A percentile compares a stretch with the other conserved stretches of the same genome.
These are phyloP conservation scores for Vicia villosa DNA, from an alignment of 306 rosid species.

Conservation along the genomic window DNA sequence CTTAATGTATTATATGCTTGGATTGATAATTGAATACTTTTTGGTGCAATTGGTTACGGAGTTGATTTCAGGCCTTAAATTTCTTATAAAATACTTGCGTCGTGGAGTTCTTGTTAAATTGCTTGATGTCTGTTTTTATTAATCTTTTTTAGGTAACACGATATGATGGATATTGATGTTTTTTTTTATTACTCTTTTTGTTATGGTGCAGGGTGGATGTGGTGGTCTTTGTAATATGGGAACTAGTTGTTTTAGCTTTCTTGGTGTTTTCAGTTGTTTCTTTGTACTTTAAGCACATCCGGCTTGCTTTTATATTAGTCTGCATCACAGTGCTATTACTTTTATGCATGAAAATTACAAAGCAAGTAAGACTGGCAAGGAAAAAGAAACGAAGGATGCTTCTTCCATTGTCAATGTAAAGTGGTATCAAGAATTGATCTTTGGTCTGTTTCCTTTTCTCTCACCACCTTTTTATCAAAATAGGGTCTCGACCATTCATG, in stretches of 20 bases:
- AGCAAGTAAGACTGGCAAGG: constrained; percentile 94
- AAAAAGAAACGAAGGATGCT: constrained; percentile 98
- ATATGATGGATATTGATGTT: constrained; percentile 19
- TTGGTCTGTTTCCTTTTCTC: constrained; percentile 33
- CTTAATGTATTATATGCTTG: neutral
- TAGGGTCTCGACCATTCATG: constrained; percentile 34
- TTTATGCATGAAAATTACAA: constrained; percentile 90
- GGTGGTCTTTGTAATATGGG: constrained; percentile 97
- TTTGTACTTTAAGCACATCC: constrained; percentile 87
- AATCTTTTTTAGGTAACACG: neutral
- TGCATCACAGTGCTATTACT: constrained; percentile 78
- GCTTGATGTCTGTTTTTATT: constrained; percentile 13
- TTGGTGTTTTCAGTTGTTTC: constrained; percentile 92
- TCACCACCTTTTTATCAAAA: constrained; percentile 30
- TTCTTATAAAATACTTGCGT: neutral
- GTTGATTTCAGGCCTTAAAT: neutral
- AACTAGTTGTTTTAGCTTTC: constrained; percentile 86
- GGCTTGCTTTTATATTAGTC: constrained; percentile 71
- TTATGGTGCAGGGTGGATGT: constrained; percentile 93
- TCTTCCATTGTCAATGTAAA: constrained; percentile 96
- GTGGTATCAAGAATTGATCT: constrained; percentile 39
- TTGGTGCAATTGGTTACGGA: neutral
- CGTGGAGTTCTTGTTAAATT: constrained; percentile 16
- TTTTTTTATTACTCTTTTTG: constrained; percentile 34
- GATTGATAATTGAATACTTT: neutral